Percentiles rank a stretch among this genome's conserved stretches.
Evolutionary conservation across 176 grass and related monocot genomes (phyloP).

Genomic region (Musa schizocarpa): DNA sequence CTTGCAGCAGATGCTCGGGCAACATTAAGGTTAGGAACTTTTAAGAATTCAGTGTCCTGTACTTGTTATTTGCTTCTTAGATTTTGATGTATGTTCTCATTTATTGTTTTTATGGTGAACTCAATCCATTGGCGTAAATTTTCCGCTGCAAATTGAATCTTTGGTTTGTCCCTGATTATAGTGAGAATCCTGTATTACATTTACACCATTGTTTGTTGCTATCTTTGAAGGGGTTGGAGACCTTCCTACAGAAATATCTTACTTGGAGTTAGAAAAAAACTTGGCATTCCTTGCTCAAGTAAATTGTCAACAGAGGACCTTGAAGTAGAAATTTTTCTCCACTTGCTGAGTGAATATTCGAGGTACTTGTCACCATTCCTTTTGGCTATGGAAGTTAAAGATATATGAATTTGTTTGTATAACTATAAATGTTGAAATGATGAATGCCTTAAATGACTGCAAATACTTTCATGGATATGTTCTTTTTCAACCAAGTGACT

Average conservation of each 20-base stretch:
- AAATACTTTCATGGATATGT: too few relatives aligned
- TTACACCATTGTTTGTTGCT: background rate
- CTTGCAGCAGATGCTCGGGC: slow-evolving; percentile 90
- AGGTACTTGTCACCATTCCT: slow-evolving; percentile 33
- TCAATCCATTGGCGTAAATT: background rate
- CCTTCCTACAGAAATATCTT: slow-evolving; percentile 76
- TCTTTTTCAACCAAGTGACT: too few relatives aligned
- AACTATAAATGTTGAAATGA: background rate
- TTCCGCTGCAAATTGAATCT: background rate
- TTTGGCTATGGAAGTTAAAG: background rate
- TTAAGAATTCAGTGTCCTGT: slow-evolving; percentile 7
- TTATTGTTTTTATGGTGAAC: background rate
- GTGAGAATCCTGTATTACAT: too few relatives aligned
- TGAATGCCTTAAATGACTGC: too few relatives aligned
- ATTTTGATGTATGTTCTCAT: background rate
- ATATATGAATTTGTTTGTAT: background rate
- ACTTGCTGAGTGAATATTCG: slow-evolving; percentile 72
- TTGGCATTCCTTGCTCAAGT: slow-evolving; percentile 57
- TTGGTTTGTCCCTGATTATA: too few relatives aligned
- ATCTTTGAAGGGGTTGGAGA: slow-evolving; percentile 55
- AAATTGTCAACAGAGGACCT: slow-evolving; percentile 80
- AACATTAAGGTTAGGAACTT: slow-evolving; percentile 52
- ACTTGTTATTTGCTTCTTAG: background rate
- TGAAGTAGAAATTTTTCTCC: slow-evolving; percentile 94
- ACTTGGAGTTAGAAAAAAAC: slow-evolving; percentile 60